These are phyloP conservation scores for Aspergillus pseudonomiae DNA, from an alignment of 2,329 filamentous ascomycete genomes.

Conservation along the genomic window DNA sequence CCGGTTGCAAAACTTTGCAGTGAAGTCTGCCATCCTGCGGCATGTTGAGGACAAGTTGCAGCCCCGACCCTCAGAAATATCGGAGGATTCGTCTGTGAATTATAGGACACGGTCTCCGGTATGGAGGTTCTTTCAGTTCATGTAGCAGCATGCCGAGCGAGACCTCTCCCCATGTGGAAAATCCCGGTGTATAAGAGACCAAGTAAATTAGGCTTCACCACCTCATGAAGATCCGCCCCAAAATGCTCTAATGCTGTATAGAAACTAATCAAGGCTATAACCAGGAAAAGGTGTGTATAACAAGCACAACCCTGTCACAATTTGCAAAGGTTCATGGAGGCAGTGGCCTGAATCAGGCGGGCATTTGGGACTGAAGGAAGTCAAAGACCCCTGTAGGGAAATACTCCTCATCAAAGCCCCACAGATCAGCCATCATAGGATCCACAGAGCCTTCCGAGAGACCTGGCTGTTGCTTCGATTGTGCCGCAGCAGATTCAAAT, in stretches of 20 bases:
- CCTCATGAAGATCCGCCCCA: not conserved
- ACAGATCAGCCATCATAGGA: slow-evolving; percentile 45
- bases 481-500: slow-evolving; percentile 20
- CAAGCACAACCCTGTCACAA: not conserved
- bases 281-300: not conserved
- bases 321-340: not conserved
- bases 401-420: slow-evolving; percentile 46
- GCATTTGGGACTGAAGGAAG: slow-evolving; percentile 47
- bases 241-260: not conserved
- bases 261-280: not conserved
- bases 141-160: not conserved
- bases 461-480: slow-evolving; percentile 31
- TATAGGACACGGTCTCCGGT: not conserved
- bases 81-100: not conserved
- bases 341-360: slow-evolving; percentile 29
- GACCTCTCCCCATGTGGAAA: not conserved
- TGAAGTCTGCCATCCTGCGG: not conserved
- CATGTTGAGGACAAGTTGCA: not conserved
- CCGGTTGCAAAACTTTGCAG: not conserved
- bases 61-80: not conserved
- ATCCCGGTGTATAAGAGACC: not conserved
- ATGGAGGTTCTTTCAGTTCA: not conserved
- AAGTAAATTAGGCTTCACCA: not conserved
- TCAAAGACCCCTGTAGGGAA: slow-evolving; percentile 47
- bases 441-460: slow-evolving; percentile 43